A percentile compares a stretch with the other conserved stretches of the same genome.
Conservation (phyloP, 2,329 filamentous ascomycete species). For the Tolypocladium tundrense region DNA sequence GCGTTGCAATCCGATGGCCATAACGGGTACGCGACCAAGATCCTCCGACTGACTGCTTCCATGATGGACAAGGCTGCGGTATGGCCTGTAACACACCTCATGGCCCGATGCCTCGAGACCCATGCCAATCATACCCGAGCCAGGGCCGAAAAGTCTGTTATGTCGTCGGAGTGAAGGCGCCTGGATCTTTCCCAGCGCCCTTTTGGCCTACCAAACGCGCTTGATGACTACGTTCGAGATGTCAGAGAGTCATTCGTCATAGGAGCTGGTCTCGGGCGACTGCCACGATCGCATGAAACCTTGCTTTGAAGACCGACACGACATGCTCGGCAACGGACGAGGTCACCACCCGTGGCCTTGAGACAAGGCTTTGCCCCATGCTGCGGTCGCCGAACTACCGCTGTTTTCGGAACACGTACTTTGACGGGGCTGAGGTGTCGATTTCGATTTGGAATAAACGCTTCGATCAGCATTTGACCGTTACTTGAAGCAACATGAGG, state of each 20-base stretch:
- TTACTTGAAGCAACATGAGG: background rate
- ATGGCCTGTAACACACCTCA: slow-evolving; percentile 62
- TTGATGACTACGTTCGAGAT: background rate
- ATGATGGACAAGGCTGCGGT: slow-evolving; percentile 83
- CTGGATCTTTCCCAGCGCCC: background rate
- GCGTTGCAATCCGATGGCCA: slow-evolving; percentile 46
- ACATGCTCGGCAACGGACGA: background rate
- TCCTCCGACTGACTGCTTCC: slow-evolving; percentile 73
- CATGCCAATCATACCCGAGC: slow-evolving; percentile 42
- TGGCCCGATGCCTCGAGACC: slow-evolving; percentile 43
- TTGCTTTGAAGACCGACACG: too few species aligned
- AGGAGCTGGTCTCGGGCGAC: background rate
- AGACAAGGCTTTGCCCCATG: background rate
- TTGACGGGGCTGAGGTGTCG: background rate
- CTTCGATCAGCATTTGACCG: background rate
- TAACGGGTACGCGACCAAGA: slow-evolving; percentile 73
- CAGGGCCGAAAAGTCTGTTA: slow-evolving; percentile 41
- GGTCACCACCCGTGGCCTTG: background rate
- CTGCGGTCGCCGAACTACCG: too few species aligned
- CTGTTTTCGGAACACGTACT: background rate
- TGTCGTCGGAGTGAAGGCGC: slow-evolving; percentile 24
- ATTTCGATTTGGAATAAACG: background rate
- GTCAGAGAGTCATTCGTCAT: background rate
- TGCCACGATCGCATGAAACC: background rate
- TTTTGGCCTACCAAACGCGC: background rate